Conservation (phyloP, 208 protist genomes). For the Leishmania turanica region DNA sequence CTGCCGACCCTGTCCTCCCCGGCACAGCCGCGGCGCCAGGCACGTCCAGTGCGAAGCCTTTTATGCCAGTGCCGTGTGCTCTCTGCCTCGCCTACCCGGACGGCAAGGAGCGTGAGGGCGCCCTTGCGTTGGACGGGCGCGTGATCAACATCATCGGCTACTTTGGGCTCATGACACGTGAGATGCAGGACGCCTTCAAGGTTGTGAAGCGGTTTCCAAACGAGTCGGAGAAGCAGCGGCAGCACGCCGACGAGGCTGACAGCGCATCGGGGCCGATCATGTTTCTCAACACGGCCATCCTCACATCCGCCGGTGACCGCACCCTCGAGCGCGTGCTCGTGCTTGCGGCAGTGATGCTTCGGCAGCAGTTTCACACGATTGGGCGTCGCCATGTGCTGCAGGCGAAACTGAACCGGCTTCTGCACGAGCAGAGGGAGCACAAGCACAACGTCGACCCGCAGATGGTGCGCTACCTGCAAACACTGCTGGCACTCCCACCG, state of each 20-base stretch:
- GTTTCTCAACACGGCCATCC: slow-evolving; percentile 65
- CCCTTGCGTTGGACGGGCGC: slow-evolving; percentile 63
- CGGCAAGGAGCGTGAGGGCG: slow-evolving; percentile 66
- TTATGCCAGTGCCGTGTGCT: slow-evolving; percentile 77
- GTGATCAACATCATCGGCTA: slow-evolving; percentile 87
- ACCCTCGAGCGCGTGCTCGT: slow-evolving; percentile 85
- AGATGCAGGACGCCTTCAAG: slow-evolving; percentile 69
- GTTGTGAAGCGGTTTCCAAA: slow-evolving; percentile 43
- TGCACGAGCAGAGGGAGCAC: slow-evolving; percentile 14
- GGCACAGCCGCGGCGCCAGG: not conserved
- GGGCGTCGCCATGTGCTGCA: slow-evolving; percentile 37
- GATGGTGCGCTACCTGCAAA: slow-evolving; percentile 23
- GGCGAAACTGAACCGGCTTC: slow-evolving; percentile 19
- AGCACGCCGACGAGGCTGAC: not conserved
- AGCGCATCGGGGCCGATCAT: slow-evolving; percentile 11
- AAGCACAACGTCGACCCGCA: slow-evolving; percentile 15
- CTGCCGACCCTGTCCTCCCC: slow-evolving; percentile 28
- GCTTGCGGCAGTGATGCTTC: slow-evolving; percentile 78
- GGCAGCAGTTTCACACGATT: slow-evolving; percentile 68
- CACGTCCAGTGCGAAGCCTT: slow-evolving; percentile 12
- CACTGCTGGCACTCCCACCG: slow-evolving; percentile 16
- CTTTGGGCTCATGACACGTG: slow-evolving; percentile 70
- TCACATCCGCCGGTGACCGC: slow-evolving; percentile 79
- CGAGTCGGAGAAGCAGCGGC: slow-evolving; percentile 7
- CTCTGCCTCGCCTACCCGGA: slow-evolving; percentile 81